phyloP scores from a whole-genome alignment of 2,329 filamentous ascomycete species.

The Cryphonectria naterciae region DNA sequence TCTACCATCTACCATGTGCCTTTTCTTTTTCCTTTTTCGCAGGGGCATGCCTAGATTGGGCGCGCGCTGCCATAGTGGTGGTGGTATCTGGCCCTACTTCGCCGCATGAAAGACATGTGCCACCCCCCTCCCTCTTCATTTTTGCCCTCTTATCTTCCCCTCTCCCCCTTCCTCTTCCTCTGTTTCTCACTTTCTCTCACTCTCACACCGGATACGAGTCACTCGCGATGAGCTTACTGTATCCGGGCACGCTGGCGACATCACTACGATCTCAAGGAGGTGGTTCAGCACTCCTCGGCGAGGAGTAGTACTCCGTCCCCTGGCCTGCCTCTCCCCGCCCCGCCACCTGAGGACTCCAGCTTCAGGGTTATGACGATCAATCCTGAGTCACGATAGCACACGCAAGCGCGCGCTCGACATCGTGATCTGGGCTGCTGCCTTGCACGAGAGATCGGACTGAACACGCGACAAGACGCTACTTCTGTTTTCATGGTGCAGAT shows the following conservation, averaged over 20 bases:
- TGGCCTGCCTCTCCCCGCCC: not conserved
- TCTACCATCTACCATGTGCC: not conserved
- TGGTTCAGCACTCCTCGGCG: not conserved
- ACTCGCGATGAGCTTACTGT: not conserved
- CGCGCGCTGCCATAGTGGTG: not conserved
- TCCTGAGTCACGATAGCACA: conserved; percentile 9
- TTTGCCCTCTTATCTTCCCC: not conserved
- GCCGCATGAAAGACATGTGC: not conserved
- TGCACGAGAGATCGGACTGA: not conserved
- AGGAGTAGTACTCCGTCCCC: not conserved
- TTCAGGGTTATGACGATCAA: not conserved
- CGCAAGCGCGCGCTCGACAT: not conserved
- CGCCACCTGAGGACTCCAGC: conserved; percentile 6
- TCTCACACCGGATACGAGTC: not conserved
- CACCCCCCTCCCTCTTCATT: not conserved
- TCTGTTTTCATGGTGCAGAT: not conserved
- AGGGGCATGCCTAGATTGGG: not conserved
- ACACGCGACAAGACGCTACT: not conserved
- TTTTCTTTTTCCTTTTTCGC: not conserved
- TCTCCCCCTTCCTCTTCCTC: not conserved
- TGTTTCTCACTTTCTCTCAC: not conserved
- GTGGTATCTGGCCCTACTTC: not conserved
- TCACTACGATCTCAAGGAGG: not conserved
- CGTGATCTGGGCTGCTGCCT: conserved; percentile 13
- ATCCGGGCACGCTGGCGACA: not conserved